Percentiles rank a stretch among this genome's conserved stretches.
Evolutionary conservation across 306 rosid genomes (phyloP).

Genomic region (Castanea crenata): DNA sequence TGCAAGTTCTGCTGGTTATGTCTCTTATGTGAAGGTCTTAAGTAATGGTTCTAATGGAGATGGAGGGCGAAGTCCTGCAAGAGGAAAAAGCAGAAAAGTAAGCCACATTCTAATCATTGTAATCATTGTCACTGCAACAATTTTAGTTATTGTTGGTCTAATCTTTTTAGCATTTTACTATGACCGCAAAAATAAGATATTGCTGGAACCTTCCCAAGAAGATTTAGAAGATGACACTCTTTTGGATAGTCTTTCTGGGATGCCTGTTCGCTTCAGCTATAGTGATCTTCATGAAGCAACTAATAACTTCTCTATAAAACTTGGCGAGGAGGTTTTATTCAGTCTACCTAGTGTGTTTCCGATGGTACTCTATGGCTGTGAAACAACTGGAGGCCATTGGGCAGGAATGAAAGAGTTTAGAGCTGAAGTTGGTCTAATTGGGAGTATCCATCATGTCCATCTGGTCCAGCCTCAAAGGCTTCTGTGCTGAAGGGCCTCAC

Average conservation of each 20-base stretch:
- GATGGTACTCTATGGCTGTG: conserved; percentile 37
- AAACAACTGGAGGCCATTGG: conserved; percentile 34
- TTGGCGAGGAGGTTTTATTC: conserved; percentile 46
- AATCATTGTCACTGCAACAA: conserved; percentile 14
- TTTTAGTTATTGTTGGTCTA: conserved; percentile 9
- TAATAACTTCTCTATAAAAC: conserved; percentile 33
- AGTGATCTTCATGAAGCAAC: conserved; percentile 34
- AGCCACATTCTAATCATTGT: conserved; percentile 23
- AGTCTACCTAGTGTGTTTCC: conserved; percentile 27
- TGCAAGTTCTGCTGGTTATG: conserved; percentile 17
- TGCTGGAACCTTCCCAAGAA: conserved; percentile 20
- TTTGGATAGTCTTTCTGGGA: conserved; percentile 29
- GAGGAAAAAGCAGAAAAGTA: background rate
- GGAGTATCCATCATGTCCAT: conserved; percentile 39
- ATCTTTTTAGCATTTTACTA: conserved; percentile 13
- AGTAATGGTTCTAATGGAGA: background rate
- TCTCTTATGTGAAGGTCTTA: conserved; percentile 22
- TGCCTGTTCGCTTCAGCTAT: conserved; percentile 36
- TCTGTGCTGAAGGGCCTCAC: conserved; percentile 67
- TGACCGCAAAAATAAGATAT: conserved; percentile 21
- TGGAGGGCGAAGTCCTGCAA: background rate
- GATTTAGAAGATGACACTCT: conserved; percentile 32
- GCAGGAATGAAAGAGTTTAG: conserved; percentile 34
- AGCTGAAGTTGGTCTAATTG: conserved; percentile 39
- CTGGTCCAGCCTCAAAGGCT: conserved; percentile 22